Conservation (phyloP, 352 stramenopile species). For the Phytopythium boreale region DNA sequence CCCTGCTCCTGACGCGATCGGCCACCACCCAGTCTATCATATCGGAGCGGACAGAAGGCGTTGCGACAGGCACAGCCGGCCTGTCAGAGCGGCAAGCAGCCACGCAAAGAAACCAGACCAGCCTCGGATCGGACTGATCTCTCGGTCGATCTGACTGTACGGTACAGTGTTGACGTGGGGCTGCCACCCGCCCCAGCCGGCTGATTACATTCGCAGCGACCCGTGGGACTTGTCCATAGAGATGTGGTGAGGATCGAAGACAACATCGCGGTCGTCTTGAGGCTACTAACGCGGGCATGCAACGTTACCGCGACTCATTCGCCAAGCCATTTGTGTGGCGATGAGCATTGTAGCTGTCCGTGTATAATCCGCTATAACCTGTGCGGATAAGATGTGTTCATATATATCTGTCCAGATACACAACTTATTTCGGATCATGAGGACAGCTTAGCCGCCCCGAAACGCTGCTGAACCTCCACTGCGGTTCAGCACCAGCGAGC, state of each 20-base stretch:
- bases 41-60: not conserved
- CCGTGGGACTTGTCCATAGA: not conserved
- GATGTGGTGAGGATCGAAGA: not conserved
- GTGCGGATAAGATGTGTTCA: not conserved
- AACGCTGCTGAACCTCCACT: constrained; percentile 5
- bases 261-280: constrained; percentile 5
- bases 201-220: not conserved
- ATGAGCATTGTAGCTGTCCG: not conserved
- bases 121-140: not conserved
- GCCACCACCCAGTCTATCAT: too few relatives aligned
- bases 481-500: not conserved
- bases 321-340: constrained; percentile 2
- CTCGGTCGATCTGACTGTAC: not conserved
- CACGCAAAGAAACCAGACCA: constrained; percentile 1
- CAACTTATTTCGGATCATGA: not conserved
- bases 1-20: not conserved
- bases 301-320: constrained; percentile 10
- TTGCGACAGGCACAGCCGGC: not conserved
- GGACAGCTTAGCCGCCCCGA: not conserved
- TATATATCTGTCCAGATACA: not conserved
- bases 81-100: not conserved
- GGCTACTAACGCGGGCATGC: constrained; percentile 4
- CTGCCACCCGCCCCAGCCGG: not conserved
- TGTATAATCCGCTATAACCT: not conserved
- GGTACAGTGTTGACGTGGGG: constrained; percentile 7